A percentile compares a stretch with the other conserved stretches of the same genome.
These are phyloP conservation scores for Exophiala sideris DNA, from an alignment of 2,329 filamentous ascomycete genomes.

Conservation along the genomic window DNA sequence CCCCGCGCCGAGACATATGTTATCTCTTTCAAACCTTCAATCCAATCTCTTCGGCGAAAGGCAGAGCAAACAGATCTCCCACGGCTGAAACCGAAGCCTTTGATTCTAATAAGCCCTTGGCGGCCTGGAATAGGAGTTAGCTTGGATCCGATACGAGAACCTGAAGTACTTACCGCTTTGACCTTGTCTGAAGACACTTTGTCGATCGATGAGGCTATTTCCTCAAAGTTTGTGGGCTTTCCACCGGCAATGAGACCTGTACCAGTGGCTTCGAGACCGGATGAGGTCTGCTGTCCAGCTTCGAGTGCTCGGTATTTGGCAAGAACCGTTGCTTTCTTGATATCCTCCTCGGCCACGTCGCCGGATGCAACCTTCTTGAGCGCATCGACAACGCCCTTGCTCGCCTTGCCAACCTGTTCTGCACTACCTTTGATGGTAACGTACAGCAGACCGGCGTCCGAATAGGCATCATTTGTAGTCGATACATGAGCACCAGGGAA, in stretches of 20 bases:
- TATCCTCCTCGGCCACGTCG: constrained; percentile 73
- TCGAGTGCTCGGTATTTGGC: constrained; percentile 92
- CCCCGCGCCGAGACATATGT: neutral
- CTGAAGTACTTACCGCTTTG: constrained; percentile 62
- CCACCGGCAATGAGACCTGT: constrained; percentile 76
- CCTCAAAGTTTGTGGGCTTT: constrained; percentile 79
- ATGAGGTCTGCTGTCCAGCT: constrained; percentile 70
- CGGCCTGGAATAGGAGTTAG: constrained; percentile 57
- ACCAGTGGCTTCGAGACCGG: constrained; percentile 78
- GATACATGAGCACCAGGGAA: constrained; percentile 65
- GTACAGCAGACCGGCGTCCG: constrained; percentile 85
- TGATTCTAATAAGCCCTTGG: constrained; percentile 79
- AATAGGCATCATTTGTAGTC: constrained; percentile 81
- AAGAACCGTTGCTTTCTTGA: constrained; percentile 85
- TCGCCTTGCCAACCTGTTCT: constrained; percentile 67
- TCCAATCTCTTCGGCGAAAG: constrained; percentile 90
- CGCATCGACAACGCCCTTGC: constrained; percentile 72
- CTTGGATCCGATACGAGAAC: neutral
- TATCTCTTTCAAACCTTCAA: constrained; percentile 73
- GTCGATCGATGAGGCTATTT: constrained; percentile 74
- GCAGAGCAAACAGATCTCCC: constrained; percentile 85
- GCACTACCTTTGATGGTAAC: constrained; percentile 77
- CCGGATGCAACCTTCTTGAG: constrained; percentile 78
- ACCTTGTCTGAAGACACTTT: constrained; percentile 79
- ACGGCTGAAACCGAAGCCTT: constrained; percentile 88